Evolutionary conservation across 495 filamentous ascomycete genomes (phyloP), one percentile per base, ranked within the genome.

Genomic region (Hypoxylon crocopeplum): DNA sequence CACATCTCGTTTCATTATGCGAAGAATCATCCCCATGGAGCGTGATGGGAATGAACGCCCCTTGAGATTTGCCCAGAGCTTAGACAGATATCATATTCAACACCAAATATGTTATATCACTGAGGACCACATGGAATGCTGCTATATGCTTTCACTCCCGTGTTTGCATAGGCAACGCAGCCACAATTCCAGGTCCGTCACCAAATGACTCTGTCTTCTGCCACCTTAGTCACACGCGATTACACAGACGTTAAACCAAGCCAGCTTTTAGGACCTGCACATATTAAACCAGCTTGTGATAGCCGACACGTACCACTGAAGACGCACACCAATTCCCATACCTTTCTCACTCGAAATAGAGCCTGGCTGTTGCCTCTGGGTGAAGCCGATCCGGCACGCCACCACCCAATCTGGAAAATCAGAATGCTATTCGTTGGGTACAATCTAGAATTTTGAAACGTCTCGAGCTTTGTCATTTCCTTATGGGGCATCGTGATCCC

Each of bases 381-480:
- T 30, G 11, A 5, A 33, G 37, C 12, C 13, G 22, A 56, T 25
- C 3, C 53, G 41, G 32, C 40, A 21, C 39, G 57, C 37, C 50
- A 22, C 41, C 55, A 37, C 55, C 53, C 29, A 54, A 15, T 59
- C 41, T 36, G 29, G 54, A 52, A 56, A 68, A 48, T 45, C 40
- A 50, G 38, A 61, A 64, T 68, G 48, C 60, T 62, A 65, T 67
- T 64, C 29, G 53, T 44, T 21, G 48, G 42, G 32, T 65, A 67
- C 67, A 68, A 68, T 70, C 64, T 70, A 65, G 24, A 4, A 54
- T 44, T 64, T 50, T 56, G 32, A 27, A 27, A 49, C 57, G 54
- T 57, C 57, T 58, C 49, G 33, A 56, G 52, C 60, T 64, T 59
- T 59, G 48, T 54, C 45, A 55, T 64, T 59, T 64, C 55, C 55